Percentiles rank a stretch among this genome's conserved stretches.
phyloP scores from a whole-genome alignment of 495 filamentous ascomycete species.

The Bombardia bombarda region DNA sequence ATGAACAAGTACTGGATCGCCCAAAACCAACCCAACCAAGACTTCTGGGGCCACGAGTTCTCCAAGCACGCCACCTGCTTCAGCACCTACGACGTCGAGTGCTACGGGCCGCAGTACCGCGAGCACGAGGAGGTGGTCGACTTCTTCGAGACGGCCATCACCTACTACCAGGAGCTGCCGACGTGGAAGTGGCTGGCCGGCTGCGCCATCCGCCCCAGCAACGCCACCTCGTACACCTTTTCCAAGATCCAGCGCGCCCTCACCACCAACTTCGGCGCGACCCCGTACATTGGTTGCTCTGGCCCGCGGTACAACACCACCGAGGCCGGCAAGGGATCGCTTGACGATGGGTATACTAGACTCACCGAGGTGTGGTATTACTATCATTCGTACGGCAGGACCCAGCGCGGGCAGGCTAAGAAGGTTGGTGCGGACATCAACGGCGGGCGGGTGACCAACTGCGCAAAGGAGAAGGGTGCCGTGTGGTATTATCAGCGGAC shows the following conservation, averaged over 20 bases:
- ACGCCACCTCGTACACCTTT: constrained; percentile 32
- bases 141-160: constrained; percentile 35
- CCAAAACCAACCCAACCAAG: constrained; percentile 31
- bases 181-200: constrained; percentile 36
- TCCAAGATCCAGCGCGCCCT: constrained; percentile 30
- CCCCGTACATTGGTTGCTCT: constrained; percentile 40
- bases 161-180: constrained; percentile 34
- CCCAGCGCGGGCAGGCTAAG: constrained; percentile 34
- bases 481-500: constrained; percentile 36
- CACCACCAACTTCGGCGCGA: constrained; percentile 25
- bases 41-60: constrained; percentile 50
- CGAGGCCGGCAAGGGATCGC: constrained; percentile 29
- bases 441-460: constrained; percentile 26
- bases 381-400: constrained; percentile 34
- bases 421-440: constrained; percentile 30
- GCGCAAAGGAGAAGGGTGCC: constrained; percentile 32
- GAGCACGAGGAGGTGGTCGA: constrained; percentile 39
- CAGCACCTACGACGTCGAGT: constrained; percentile 41
- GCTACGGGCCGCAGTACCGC: constrained; percentile 37
- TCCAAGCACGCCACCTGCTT: constrained; percentile 50
- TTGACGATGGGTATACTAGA: constrained; percentile 37
- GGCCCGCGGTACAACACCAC: constrained; percentile 42
- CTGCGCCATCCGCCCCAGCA: constrained; percentile 25
- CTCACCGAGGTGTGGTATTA: constrained; percentile 47
- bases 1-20: constrained; percentile 46